Evolutionary conservation across 2,329 filamentous ascomycete species (phyloP).

Genomic region (Ascochyta clinopodiicola): DNA sequence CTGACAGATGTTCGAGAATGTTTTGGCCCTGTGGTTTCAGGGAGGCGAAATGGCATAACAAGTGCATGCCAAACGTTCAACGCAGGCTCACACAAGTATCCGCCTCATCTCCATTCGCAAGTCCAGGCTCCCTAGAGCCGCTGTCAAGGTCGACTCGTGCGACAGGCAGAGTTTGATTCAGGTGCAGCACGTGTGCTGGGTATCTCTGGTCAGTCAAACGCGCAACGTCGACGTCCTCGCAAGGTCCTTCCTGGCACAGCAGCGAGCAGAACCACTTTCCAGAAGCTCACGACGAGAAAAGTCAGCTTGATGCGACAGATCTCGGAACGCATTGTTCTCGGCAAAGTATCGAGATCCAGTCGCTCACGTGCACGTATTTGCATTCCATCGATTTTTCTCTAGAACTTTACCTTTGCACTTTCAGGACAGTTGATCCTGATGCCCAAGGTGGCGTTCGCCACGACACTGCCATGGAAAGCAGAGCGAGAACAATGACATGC

Average conservation of each 20-base stretch:
- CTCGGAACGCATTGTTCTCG: slow-evolving; percentile 1
- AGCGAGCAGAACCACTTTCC: not conserved
- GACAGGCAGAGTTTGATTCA: slow-evolving; percentile 12
- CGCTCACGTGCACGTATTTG: not conserved
- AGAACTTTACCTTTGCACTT: not conserved
- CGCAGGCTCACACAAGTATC: slow-evolving; percentile 15
- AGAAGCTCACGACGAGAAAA: not conserved
- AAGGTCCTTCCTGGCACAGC: slow-evolving; percentile 14
- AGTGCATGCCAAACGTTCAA: slow-evolving; percentile 8
- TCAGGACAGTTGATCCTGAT: not conserved
- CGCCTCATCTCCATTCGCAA: slow-evolving; percentile 10
- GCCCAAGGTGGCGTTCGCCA: not conserved
- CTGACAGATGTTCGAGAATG: slow-evolving; percentile 28
- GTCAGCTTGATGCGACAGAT: not conserved
- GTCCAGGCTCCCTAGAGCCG: slow-evolving; percentile 9
- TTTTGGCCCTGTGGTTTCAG: slow-evolving; percentile 18
- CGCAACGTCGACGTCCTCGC: slow-evolving; percentile 10
- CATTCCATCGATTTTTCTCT: not conserved
- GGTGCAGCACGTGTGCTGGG: slow-evolving; percentile 6
- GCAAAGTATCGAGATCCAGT: not conserved
- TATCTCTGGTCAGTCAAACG: slow-evolving; percentile 20
- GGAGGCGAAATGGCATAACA: slow-evolving; percentile 2
- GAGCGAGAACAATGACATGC: not conserved
- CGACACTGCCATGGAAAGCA: not conserved
- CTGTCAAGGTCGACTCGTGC: slow-evolving; percentile 15